Evolutionary conservation across 2,329 filamentous ascomycete genomes (phyloP), one percentile per base, ranked within the genome.

Genomic region (Colletotrichum tropicicola): DNA sequence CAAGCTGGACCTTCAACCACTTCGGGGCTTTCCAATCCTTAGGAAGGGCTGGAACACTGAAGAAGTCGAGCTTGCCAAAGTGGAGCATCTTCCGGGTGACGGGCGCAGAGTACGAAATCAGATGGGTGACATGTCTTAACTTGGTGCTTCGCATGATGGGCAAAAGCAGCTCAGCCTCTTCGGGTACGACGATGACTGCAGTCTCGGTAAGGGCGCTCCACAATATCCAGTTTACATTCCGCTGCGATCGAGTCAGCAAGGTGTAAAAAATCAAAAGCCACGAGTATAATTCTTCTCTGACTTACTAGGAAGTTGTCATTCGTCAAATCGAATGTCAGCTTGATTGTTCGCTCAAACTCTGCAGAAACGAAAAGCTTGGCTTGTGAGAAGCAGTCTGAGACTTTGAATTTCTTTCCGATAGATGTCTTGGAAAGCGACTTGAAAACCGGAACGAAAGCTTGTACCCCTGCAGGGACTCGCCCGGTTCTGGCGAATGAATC

Each of bases 171-270:
- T 92, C 87, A 0, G 83, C 87, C 71, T 92, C 90, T 68, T 92
- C 89, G 0, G 88, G 86, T 27, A 86, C 87, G 2, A 92, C 70
- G 2, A 92, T 72, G 0, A 92, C 66, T 0, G 83, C 89, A 0
- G 78, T 82, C 7, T 85, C 70, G 0, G 77, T 76, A 0, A 68
- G n/a, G 0, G 69, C 68, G 62, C 82, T 86, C 83, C 84, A 90
- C 0, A 92, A 73, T 2, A 92, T 70, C 88, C 88, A 92, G 25
- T 88, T 84, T 0, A 90, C 85, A 0, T 84, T 79, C 1, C 81
- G 77, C 67, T 83, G 67, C 2, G 6, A 9, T 13, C 1, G 7
- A 6, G 5, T 39, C 2, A 41, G 39, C 12, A 10, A 13, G 32
- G 6, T 35, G n/a, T n/a, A n/a, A n/a, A n/a, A n/a, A n/a, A 3